Evolutionary conservation across 2,329 filamentous ascomycete species (phyloP).

Genomic region (Stylonectria norvegica): DNA sequence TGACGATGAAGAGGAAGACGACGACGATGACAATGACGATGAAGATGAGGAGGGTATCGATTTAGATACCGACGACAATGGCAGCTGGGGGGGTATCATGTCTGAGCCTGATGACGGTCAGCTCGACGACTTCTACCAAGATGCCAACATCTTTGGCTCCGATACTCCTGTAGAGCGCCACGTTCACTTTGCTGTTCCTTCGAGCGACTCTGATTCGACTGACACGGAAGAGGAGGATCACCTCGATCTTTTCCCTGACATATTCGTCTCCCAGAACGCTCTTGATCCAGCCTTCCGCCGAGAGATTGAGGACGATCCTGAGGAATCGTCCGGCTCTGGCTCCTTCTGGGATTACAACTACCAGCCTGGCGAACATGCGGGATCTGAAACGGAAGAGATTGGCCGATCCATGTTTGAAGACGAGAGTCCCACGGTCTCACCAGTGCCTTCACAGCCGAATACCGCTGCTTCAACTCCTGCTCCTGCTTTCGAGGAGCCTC

Average conservation of each 20-base stretch:
- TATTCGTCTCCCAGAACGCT: slow-evolving; percentile 72
- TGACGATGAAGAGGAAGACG: slow-evolving; percentile 38
- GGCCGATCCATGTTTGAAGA: slow-evolving; percentile 38
- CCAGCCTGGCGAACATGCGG: slow-evolving; percentile 39
- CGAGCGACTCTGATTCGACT: slow-evolving; percentile 64
- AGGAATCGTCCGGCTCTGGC: slow-evolving; percentile 54
- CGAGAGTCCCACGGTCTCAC: slow-evolving; percentile 42
- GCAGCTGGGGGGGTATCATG: slow-evolving; percentile 55
- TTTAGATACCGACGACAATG: slow-evolving; percentile 42
- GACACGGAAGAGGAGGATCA: slow-evolving; percentile 60
- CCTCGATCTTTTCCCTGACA: slow-evolving; percentile 68
- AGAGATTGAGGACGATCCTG: slow-evolving; percentile 67
- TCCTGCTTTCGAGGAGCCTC: slow-evolving; percentile 32
- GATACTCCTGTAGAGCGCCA: slow-evolving; percentile 52
- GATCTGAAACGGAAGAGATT: slow-evolving; percentile 43
- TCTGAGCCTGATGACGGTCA: slow-evolving; percentile 44
- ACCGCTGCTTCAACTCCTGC: slow-evolving; percentile 22
- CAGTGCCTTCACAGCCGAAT: slow-evolving; percentile 31
- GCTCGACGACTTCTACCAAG: slow-evolving; percentile 41
- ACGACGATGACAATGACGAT: slow-evolving; percentile 39
- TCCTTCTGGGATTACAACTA: slow-evolving; percentile 63
- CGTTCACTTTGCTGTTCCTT: slow-evolving; percentile 70
- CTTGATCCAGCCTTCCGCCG: slow-evolving; percentile 70
- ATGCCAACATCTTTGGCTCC: slow-evolving; percentile 41
- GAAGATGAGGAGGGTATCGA: slow-evolving; percentile 35